phyloP scores from a whole-genome alignment of 192 early-diverging fungal species.

The Chytriomyces confervae region DNA sequence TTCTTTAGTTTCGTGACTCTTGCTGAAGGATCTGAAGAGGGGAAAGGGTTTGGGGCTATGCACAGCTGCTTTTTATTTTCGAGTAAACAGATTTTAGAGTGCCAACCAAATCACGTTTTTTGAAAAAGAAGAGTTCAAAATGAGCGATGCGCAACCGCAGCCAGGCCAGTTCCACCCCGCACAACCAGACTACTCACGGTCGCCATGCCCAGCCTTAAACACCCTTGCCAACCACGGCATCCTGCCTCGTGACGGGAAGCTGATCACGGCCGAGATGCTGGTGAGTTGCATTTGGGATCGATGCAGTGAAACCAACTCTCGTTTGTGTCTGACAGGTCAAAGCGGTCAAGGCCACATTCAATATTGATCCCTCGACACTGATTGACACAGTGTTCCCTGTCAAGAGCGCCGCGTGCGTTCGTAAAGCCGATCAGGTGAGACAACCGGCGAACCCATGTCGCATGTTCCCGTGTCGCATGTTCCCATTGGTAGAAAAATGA shows the following conservation, averaged over 20 bases:
- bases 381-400: neutral
- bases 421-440: neutral
- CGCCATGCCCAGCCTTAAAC: conserved; percentile 19
- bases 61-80: neutral
- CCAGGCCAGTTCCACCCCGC: too few species aligned
- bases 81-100: neutral
- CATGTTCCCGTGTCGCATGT: neutral
- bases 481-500: neutral
- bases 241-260: conserved; percentile 35
- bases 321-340: too few species aligned
- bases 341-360: conserved; percentile 12
- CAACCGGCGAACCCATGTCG: neutral
- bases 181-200: neutral
- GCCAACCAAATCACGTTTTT: too few species aligned
- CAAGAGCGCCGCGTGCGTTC: neutral
- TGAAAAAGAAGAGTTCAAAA: too few species aligned
- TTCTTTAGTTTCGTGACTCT: conserved; percentile 9
- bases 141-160: too few species aligned
- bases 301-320: too few species aligned
- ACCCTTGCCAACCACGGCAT: conserved; percentile 43
- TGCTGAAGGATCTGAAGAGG: neutral
- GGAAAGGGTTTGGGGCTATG: neutral
- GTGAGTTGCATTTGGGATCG: too few species aligned
- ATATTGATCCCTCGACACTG: conserved; percentile 15
- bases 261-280: conserved; percentile 7